Percentiles rank a stretch among this genome's conserved stretches.
Evolutionary conservation across 495 filamentous ascomycete species (phyloP).

Genomic region (Penicillium canescens): DNA sequence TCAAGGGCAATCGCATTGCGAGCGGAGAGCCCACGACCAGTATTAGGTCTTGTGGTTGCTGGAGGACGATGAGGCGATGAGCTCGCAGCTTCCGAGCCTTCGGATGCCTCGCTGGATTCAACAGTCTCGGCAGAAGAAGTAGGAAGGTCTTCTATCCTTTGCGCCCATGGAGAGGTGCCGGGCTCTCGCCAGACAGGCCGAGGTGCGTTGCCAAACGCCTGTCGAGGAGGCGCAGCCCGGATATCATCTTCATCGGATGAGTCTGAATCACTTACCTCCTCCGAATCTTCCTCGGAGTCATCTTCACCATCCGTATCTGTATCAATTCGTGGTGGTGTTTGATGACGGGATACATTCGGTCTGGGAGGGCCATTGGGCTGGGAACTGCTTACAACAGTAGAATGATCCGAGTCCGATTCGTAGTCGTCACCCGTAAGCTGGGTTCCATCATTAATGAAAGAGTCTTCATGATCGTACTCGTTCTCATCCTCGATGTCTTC

Average conservation of each 20-base stretch:
- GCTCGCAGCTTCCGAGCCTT: neutral
- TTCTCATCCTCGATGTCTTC: slow-evolving; percentile 32
- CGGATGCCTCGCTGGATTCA: neutral
- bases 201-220: neutral
- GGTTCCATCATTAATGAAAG: slow-evolving; percentile 43
- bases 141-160: neutral
- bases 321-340: neutral
- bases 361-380: neutral
- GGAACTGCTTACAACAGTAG: neutral
- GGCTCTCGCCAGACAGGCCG: neutral
- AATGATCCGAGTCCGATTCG: slow-evolving; percentile 1
- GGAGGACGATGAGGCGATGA: neutral
- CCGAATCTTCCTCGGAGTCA: neutral
- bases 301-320: neutral
- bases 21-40: neutral
- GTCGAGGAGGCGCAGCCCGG: neutral
- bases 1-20: slow-evolving; percentile 25
- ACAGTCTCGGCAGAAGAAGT: neutral
- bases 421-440: slow-evolving; percentile 9
- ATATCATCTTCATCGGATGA: slow-evolving; percentile 8
- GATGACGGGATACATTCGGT: neutral
- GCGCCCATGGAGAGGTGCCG: slow-evolving; percentile 1
- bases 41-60: neutral
- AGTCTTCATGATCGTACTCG: slow-evolving; percentile 38
- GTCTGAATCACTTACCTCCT: slow-evolving; percentile 2